Percentiles rank a stretch among this genome's conserved stretches.
Conservation (phyloP, 345 rosid genomes). For the Ricinus communis region DNA sequence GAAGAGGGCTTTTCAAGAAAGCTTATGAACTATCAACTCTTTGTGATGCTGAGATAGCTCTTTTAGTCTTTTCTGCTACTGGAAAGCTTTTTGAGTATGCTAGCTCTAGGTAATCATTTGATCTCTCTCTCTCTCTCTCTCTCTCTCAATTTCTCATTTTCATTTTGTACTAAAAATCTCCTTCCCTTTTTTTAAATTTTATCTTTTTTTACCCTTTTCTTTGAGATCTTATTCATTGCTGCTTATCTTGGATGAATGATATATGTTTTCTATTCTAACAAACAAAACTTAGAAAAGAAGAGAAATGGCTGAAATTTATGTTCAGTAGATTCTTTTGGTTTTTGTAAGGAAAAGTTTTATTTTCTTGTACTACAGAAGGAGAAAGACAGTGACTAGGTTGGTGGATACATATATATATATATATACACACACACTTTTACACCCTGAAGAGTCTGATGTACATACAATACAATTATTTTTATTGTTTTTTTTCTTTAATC, state of each 20-base stretch:
- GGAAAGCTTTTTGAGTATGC: conserved; percentile 43
- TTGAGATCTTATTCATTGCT: background rate
- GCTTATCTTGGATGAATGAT: background rate
- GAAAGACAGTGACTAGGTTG: background rate
- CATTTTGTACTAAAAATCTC: too few species aligned
- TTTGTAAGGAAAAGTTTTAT: background rate
- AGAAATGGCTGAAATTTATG: conserved; percentile 5
- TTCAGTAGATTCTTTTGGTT: conserved; percentile 2
- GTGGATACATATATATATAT: too few species aligned
- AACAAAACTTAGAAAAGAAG: conserved; percentile 11
- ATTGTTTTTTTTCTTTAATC: too few species aligned
- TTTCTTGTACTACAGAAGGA: background rate
- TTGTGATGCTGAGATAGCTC: conserved; percentile 47
- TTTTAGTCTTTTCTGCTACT: conserved; percentile 35
- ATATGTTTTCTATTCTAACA: background rate
- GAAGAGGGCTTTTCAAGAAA: conserved; percentile 48
- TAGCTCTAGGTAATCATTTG: conserved; percentile 35
- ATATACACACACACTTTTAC: too few species aligned
- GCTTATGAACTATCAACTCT: conserved; percentile 47
- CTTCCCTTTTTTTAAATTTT: too few species aligned
- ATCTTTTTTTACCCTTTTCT: too few species aligned
- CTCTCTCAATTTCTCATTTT: background rate
- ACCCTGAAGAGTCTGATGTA: background rate
- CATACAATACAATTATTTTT: too few species aligned
- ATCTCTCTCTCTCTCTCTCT: background rate